Percentiles rank a stretch among this genome's conserved stretches.
These are phyloP conservation scores for Trichoderma arundinaceum DNA, from an alignment of 2,329 filamentous ascomycete genomes.

Conservation along the genomic window DNA sequence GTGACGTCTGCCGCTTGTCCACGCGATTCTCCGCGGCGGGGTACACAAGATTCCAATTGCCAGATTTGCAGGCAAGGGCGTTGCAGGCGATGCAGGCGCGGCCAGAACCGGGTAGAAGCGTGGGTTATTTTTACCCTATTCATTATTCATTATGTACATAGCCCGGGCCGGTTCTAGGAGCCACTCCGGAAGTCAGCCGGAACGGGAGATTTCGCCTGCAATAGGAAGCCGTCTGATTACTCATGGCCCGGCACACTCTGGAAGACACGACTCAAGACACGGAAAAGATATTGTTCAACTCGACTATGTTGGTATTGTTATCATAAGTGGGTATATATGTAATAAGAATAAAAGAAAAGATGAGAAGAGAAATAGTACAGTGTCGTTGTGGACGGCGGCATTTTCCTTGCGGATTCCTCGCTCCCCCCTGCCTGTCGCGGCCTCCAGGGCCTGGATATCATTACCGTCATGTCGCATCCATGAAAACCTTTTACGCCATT, in stretches of 20 bases:
- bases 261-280: not conserved
- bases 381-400: constrained; percentile 8
- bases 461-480: constrained; percentile 19
- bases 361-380: not conserved
- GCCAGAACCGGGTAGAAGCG: not conserved
- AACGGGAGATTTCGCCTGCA: not conserved
- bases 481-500: constrained; percentile 14
- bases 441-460: constrained; percentile 24
- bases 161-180: constrained; percentile 23
- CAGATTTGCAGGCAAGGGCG: not conserved
- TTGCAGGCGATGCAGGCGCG: not conserved
- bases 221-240: not conserved
- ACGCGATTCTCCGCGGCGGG: not conserved
- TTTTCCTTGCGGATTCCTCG: not conserved
- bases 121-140: constrained; percentile 2
- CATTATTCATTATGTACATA: not conserved
- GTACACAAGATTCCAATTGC: not conserved
- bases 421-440: not conserved
- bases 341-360: not conserved
- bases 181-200: constrained; percentile 14
- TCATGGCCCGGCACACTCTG: not conserved
- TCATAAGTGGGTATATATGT: constrained; percentile 21
- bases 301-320: not conserved
- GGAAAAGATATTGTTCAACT: not conserved
- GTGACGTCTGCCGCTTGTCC: constrained; percentile 14